Conservation (phyloP, 164 flowering plant genomes). For the Sextonia rubra region DNA sequence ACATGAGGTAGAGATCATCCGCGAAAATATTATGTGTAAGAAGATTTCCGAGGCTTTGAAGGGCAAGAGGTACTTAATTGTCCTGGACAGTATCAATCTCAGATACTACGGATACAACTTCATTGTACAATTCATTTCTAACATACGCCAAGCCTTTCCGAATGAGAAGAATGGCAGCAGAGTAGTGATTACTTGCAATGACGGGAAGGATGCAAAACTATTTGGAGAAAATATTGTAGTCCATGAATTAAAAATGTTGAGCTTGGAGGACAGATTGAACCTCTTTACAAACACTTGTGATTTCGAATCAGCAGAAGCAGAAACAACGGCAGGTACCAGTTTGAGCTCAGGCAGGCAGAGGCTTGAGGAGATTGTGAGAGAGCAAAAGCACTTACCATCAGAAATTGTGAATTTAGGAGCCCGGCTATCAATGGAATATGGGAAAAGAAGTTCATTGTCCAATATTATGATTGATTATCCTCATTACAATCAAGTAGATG, state of each 20-base stretch:
- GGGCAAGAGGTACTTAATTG: not conserved
- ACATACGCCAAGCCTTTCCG: not conserved
- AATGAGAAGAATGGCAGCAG: not conserved
- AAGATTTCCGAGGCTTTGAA: not conserved
- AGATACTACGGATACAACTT: no score
- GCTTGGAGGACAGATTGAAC: no score
- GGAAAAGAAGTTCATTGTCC: no score
- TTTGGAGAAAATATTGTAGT: not conserved
- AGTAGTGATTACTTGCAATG: not conserved
- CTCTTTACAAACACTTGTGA: no score
- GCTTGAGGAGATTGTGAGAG: not conserved
- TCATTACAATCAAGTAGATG: no score
- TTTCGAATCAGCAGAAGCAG: not conserved
- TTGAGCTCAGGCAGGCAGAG: not conserved
- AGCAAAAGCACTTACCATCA: not conserved
- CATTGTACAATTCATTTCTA: no score
- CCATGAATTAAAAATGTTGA: not conserved
- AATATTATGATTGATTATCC: no score
- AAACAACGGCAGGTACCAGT: not conserved
- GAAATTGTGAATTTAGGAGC: not conserved
- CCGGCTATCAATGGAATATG: no score
- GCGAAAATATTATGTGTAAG: not conserved
- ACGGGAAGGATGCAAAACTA: not conserved
- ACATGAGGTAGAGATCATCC: not conserved
- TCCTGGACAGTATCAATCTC: not conserved